A percentile compares a stretch with the other conserved stretches of the same genome.
These are phyloP conservation scores for Catharanthus roseus DNA, from an alignment of 257 asterid species.

Conservation along the genomic window DNA sequence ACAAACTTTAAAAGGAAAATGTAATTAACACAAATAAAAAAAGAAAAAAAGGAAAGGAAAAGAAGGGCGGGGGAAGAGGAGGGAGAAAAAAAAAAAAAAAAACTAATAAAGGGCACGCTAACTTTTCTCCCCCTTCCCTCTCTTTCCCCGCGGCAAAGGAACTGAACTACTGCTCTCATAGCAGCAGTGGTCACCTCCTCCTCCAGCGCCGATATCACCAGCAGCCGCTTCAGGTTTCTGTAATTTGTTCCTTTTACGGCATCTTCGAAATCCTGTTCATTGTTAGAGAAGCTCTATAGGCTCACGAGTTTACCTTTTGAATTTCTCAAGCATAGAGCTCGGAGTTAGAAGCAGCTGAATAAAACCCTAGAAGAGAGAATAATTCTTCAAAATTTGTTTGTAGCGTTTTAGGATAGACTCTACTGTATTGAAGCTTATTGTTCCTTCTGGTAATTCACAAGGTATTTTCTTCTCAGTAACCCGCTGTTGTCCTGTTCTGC, in stretches of 20 bases:
- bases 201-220: neutral
- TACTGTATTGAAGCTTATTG: neutral
- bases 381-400: too few relatives aligned
- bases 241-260: neutral
- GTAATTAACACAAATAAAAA: too few relatives aligned
- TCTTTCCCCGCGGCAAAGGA: slow-evolving; percentile 10
- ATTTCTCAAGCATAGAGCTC: neutral
- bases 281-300: neutral
- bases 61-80: too few relatives aligned
- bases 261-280: neutral
- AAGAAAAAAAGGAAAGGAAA: too few relatives aligned
- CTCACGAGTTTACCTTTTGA: neutral
- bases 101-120: too few relatives aligned
- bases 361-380: neutral
- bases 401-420: neutral
- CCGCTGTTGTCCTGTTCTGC: neutral
- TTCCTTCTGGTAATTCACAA: neutral
- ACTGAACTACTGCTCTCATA: neutral
- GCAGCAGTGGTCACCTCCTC: neutral
- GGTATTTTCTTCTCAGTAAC: neutral
- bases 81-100: too few relatives aligned
- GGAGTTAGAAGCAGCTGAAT: neutral
- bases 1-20: too few relatives aligned
- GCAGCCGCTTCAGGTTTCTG: neutral
- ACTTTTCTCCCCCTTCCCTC: neutral